Conservation (phyloP, 306 rosid species). For the Comarum palustre region DNA sequence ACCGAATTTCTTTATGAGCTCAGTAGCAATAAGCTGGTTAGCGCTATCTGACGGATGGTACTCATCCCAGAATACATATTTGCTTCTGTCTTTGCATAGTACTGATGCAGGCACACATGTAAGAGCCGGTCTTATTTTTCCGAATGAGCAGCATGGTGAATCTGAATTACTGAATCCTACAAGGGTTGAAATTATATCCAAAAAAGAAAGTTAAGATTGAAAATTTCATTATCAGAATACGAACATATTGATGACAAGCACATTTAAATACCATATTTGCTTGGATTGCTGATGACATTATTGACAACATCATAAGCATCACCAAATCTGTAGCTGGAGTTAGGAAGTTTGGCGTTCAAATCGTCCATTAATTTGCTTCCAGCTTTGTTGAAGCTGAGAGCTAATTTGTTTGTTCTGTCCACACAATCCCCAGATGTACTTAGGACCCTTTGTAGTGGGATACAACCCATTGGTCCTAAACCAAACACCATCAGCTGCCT, state of each 20-base stretch:
- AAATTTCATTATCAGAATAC: background rate
- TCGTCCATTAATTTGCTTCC: constrained; percentile 44
- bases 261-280: constrained; percentile 51
- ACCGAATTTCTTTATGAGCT: constrained; percentile 83
- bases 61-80: constrained; percentile 95
- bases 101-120: constrained; percentile 83
- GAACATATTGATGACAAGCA: background rate
- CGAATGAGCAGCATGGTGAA: constrained; percentile 85
- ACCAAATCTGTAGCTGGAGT: constrained; percentile 65
- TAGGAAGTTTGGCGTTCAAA: constrained; percentile 51
- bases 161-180: constrained; percentile 75
- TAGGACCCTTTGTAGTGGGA: constrained; percentile 87
- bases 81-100: constrained; percentile 84
- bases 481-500: constrained; percentile 83
- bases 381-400: constrained; percentile 72
- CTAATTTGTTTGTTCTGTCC: constrained; percentile 63
- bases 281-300: constrained; percentile 63
- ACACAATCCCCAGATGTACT: constrained; percentile 60
- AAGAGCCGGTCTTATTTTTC: constrained; percentile 75
- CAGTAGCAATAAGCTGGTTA: constrained; percentile 68
- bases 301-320: constrained; percentile 81
- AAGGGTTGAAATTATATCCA: constrained; percentile 1
- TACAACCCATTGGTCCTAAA: constrained; percentile 92
- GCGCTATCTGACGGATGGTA: constrained; percentile 91
- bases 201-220: background rate